phyloP scores from a whole-genome alignment of 805 yeast genomes.

The Hanseniaspora valbyensis region DNA sequence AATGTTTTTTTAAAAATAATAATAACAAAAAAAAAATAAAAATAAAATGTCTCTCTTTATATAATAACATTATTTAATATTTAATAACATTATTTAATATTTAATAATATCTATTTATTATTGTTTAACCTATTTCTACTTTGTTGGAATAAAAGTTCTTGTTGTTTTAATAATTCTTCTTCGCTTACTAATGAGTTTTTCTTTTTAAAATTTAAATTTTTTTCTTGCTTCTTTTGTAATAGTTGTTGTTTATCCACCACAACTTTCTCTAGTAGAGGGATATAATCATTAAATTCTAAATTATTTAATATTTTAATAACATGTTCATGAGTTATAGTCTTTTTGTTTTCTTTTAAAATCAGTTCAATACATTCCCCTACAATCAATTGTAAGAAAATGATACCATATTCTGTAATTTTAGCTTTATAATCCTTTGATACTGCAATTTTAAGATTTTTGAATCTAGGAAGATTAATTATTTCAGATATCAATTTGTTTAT shows the following conservation, averaged over 20 bases:
- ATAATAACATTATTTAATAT: too few relatives aligned
- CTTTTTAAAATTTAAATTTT: constrained; percentile 81
- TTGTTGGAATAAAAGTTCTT: constrained; percentile 80
- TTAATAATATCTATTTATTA: constrained; percentile 20
- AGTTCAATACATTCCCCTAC: constrained; percentile 95
- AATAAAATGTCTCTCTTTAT: too few relatives aligned
- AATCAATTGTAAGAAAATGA: constrained; percentile 37
- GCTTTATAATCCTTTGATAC: constrained; percentile 10
- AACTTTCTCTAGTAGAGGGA: constrained; percentile 69
- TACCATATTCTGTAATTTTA: constrained; percentile 13
- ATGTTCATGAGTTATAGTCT: constrained; percentile 94
- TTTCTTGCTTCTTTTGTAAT: constrained; percentile 64
- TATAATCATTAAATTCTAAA: constrained; percentile 74
- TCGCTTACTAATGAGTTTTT: constrained; percentile 86
- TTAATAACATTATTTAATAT: neutral
- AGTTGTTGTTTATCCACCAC: constrained; percentile 74
- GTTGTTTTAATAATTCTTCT: constrained; percentile 83
- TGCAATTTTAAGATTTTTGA: constrained; percentile 5
- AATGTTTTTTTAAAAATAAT: neutral
- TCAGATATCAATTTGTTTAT: constrained; percentile 91
- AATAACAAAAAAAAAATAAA: neutral
- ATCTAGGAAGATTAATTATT: constrained; percentile 40
- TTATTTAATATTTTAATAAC: constrained; percentile 81
- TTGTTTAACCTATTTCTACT: constrained; percentile 53
- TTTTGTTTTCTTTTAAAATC: constrained; percentile 85